Evolutionary conservation across 2,329 filamentous ascomycete species (phyloP).

Genomic region (Lasiodiplodia theobromae): DNA sequence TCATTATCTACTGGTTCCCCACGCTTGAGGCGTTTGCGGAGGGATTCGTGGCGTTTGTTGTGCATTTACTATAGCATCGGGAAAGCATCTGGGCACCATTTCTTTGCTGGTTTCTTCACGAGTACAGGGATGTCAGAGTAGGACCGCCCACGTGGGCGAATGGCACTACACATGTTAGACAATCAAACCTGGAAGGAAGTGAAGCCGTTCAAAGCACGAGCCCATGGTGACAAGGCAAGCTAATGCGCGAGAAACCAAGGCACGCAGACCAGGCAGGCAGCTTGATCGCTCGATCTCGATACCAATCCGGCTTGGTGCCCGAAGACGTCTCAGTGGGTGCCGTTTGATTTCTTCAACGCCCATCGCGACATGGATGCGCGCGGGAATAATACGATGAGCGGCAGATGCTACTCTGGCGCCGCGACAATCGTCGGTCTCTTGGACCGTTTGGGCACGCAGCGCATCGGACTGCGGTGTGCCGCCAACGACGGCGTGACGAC

Average conservation of each 20-base stretch:
- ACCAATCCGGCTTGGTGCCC: slow-evolving; percentile 19
- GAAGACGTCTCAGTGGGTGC: slow-evolving; percentile 7
- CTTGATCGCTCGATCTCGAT: slow-evolving; percentile 23
- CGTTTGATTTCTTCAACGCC: slow-evolving; percentile 20
- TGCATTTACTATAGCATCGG: slow-evolving; percentile 14
- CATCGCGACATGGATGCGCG: slow-evolving; percentile 9
- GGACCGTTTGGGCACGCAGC: background rate
- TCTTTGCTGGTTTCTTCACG: slow-evolving; percentile 20
- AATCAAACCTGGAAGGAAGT: slow-evolving; percentile 15
- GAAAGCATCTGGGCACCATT: slow-evolving; percentile 7
- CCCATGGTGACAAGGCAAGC: background rate
- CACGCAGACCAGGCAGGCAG: slow-evolving; percentile 26
- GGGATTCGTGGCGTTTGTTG: slow-evolving; percentile 5
- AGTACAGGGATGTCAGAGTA: background rate
- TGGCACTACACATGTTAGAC: slow-evolving; percentile 15
- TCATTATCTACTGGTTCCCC: slow-evolving; percentile 4
- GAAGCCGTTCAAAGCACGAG: slow-evolving; percentile 12
- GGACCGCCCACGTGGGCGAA: slow-evolving; percentile 21
- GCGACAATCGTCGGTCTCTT: slow-evolving; percentile 2
- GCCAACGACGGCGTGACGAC: slow-evolving; percentile 1
- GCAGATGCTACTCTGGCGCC: slow-evolving; percentile 8
- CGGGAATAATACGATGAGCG: background rate
- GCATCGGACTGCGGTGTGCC: background rate
- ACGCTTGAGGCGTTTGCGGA: slow-evolving; percentile 16
- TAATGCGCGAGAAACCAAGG: slow-evolving; percentile 26